These are phyloP conservation scores for Pichia nanzhaoensis DNA, from an alignment of 805 yeast genomes.

Conservation along the genomic window DNA sequence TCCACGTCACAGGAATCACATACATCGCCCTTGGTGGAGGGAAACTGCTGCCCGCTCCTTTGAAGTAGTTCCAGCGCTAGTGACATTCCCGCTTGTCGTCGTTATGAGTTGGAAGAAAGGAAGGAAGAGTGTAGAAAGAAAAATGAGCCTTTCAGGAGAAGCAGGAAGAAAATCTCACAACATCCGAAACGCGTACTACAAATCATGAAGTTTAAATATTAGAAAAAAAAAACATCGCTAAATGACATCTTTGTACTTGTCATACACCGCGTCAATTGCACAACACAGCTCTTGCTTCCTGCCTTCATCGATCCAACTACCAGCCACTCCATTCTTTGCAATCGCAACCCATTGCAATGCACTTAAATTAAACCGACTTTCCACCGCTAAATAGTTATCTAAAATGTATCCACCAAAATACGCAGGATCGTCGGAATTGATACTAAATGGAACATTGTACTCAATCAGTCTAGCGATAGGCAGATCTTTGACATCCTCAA, in stretches of 20 bases:
- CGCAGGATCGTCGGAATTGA: constrained; percentile 77
- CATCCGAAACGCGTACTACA: too few species aligned
- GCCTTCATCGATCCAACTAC: constrained; percentile 62
- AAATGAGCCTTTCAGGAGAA: too few species aligned
- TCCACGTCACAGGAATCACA: constrained; percentile 1
- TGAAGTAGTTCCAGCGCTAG: constrained; percentile 7
- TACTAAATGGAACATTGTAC: constrained; percentile 58
- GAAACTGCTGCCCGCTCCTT: background rate
- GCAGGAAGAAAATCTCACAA: too few species aligned
- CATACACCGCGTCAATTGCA: constrained; percentile 37
- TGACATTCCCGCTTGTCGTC: background rate
- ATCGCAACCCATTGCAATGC: constrained; percentile 55
- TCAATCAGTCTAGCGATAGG: constrained; percentile 61
- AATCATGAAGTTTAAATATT: too few species aligned
- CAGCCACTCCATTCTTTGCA: constrained; percentile 59
- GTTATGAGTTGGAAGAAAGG: too few species aligned
- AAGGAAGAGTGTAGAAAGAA: too few species aligned
- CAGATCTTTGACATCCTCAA: constrained; percentile 55
- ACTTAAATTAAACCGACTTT: constrained; percentile 57
- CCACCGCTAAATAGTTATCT: constrained; percentile 66
- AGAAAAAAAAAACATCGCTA: too few species aligned
- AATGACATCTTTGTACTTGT: constrained; percentile 19
- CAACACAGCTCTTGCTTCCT: constrained; percentile 44
- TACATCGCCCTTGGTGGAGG: background rate
- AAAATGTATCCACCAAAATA: constrained; percentile 81